Percentiles rank a stretch among this genome's conserved stretches.
phyloP scores from a whole-genome alignment of 371 early-diverging fungal genomes.

The Gilbertella persicaria region DNA sequence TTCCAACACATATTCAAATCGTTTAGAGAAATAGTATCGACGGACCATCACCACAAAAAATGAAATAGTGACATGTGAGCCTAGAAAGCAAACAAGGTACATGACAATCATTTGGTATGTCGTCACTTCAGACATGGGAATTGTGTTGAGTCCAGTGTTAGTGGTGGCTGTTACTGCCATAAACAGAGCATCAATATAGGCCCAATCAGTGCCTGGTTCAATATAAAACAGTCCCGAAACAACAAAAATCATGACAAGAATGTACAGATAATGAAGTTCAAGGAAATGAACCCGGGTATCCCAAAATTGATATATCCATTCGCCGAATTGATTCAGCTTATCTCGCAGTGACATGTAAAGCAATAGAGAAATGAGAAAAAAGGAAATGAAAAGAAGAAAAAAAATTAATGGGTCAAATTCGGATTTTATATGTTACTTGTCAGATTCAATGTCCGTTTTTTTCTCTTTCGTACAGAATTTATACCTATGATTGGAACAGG shows the following conservation, averaged over 20 bases:
- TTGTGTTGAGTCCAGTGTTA: constrained; percentile 39
- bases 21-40: constrained; percentile 35
- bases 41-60: constrained; percentile 40
- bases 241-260: constrained; percentile 23
- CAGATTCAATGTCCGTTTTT: too few species aligned
- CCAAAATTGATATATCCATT: constrained; percentile 22
- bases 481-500: too few species aligned
- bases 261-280: constrained; percentile 37
- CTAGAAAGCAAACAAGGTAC: constrained; percentile 29
- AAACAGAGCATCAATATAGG: constrained; percentile 36
- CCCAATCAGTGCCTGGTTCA: constrained; percentile 34
- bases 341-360: constrained; percentile 7
- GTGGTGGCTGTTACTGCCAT: constrained; percentile 38
- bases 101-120: constrained; percentile 34
- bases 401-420: too few species aligned
- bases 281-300: constrained; percentile 33
- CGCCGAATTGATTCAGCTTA: constrained; percentile 5
- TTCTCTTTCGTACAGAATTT: too few species aligned
- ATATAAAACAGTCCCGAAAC: constrained; percentile 36
- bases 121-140: constrained; percentile 36
- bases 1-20: constrained; percentile 36
- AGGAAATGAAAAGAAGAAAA: constrained; percentile 2
- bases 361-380: neutral
- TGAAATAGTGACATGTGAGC: constrained; percentile 32
- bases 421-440: too few species aligned